Percentiles rank a stretch among this genome's conserved stretches.
Evolutionary conservation across 2,329 filamentous ascomycete species (phyloP).

Genomic region (Colletotrichum tropicicola): DNA sequence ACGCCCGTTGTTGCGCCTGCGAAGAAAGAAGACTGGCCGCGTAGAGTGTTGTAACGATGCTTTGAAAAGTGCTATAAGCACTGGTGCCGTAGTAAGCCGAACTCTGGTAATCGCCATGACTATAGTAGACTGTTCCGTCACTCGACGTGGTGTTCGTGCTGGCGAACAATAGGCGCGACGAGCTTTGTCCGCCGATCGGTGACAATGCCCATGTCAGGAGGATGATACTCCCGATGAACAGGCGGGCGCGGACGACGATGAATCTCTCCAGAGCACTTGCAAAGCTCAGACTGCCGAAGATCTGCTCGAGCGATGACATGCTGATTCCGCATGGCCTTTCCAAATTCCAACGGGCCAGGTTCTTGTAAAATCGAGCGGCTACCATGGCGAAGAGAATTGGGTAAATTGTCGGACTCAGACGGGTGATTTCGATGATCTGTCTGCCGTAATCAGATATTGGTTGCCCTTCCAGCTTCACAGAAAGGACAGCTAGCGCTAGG

Average conservation of each 20-base stretch:
- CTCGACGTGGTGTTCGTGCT: neutral
- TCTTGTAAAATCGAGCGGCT: neutral
- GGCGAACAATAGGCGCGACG: neutral
- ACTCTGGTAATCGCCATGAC: neutral
- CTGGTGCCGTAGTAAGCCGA: neutral
- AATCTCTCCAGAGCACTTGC: slow-evolving; percentile 2
- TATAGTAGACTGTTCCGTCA: neutral
- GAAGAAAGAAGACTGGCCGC: neutral
- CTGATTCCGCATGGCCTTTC: slow-evolving; percentile 1
- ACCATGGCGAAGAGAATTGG: slow-evolving; percentile 17
- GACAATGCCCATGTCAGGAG: slow-evolving; percentile 3
- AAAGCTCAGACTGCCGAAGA: slow-evolving; percentile 15
- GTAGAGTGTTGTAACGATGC: neutral
- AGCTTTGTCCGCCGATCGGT: slow-evolving; percentile 5
- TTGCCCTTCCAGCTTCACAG: neutral
- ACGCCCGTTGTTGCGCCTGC: neutral
- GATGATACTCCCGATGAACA: neutral
- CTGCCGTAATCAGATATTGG: neutral
- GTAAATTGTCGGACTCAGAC: slow-evolving; percentile 11
- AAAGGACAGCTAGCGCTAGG: neutral
- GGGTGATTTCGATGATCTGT: neutral
- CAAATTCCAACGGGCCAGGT: neutral
- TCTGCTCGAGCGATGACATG: slow-evolving; percentile 1
- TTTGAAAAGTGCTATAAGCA: neutral
- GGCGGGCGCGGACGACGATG: neutral